Base-by-base conservation (phyloP, 2,329 filamentous ascomycete species). In the Aspergillus fructus region DNA sequence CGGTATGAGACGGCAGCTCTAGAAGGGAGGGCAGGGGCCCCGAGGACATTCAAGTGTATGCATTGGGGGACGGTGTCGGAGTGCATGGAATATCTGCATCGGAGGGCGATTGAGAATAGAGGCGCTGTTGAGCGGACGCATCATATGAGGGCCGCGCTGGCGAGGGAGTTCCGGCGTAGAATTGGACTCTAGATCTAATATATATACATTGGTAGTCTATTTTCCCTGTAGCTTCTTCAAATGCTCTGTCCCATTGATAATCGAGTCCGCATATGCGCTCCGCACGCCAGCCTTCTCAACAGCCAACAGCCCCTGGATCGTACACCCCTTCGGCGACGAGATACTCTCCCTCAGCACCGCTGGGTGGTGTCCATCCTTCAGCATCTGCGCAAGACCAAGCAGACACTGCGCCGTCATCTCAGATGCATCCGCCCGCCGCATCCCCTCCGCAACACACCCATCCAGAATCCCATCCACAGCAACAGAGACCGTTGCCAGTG, bases 61-160 rank as follows among this genome's bases (percentile, higher is more conserved):
- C 76, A 79, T 3, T 85, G 81, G 81, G 82, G 82, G 0, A 78
- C 75, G 0, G 78, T 81, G 59, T 72, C 71, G 9, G 79, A 85
- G 66, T 84, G 82, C 59, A 69, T 85, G 65, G 80, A 82, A 60
- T 84, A 83, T 55, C 61, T 74, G 30, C 74, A 88, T 23, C 76
- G 88, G 39, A 79, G 87, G 24, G 85, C 86, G 24, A 81, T 90
- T 55, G 89, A 91, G 77, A 91, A 91, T 76, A 83, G 82, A 61
- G 88, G 89, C 62, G 88, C 88, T 4, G 83, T 89, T 27, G 78
- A 84, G 69, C 76, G 40, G 40, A 37, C 34, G 6, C 12, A 37
- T n/a, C 34, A 37, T 37, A 37, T 37, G 34, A 37, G 34, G 34
- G 34, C 34, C 2, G 34, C 34, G 5, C 15, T 37, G 34, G 34